Conservation (phyloP, 1,139 yeast species). For the Blastobotrys elegans region DNA sequence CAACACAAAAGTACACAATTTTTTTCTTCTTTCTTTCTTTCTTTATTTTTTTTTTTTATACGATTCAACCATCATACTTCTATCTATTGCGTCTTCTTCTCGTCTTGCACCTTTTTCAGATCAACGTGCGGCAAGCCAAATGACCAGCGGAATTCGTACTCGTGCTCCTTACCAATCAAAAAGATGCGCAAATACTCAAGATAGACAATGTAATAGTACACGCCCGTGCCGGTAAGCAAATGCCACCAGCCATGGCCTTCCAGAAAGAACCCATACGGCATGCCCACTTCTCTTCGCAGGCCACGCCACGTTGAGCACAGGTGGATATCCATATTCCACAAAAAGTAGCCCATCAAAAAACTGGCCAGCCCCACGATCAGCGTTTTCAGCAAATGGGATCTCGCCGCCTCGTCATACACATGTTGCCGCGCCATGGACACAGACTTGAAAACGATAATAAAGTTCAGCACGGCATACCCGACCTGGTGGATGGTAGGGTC, state of each 20-base stretch:
- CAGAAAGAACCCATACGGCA: conserved; percentile 81
- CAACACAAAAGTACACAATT: neutral
- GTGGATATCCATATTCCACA: conserved; percentile 86
- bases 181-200: conserved; percentile 64
- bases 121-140: conserved; percentile 42
- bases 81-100: neutral
- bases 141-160: conserved; percentile 51
- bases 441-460: conserved; percentile 55
- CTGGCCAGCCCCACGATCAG: conserved; percentile 58
- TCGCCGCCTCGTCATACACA: conserved; percentile 47
- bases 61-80: neutral
- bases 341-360: conserved; percentile 66
- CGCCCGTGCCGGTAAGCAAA: conserved; percentile 76
- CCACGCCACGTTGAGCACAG: conserved; percentile 62
- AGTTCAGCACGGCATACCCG: conserved; percentile 64
- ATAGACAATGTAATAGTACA: conserved; percentile 58
- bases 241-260: conserved; percentile 99
- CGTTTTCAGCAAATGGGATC: conserved; percentile 46
- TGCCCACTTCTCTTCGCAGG: conserved; percentile 64
- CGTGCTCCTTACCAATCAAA: conserved; percentile 47
- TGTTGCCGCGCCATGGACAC: conserved; percentile 45
- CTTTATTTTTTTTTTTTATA: neutral
- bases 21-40: neutral
- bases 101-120: conserved; percentile 7
- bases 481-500: conserved; percentile 88